Conservation (phyloP, 2,329 filamentous ascomycete species). For the Aureobasidium musti region DNA sequence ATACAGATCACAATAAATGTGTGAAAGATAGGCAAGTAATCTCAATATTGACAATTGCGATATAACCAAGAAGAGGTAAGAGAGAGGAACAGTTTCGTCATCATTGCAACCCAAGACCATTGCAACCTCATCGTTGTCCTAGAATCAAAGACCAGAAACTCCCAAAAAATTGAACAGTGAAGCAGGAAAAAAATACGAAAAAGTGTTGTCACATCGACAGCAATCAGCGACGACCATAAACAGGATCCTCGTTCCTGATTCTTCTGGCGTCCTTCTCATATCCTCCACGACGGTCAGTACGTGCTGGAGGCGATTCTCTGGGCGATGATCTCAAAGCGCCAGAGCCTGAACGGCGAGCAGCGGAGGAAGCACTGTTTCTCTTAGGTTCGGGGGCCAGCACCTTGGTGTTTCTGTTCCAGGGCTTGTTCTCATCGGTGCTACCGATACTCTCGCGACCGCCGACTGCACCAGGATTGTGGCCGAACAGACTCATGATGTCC, state of each 20-base stretch:
- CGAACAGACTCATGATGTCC: constrained; percentile 90
- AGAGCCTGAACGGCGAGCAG: constrained; percentile 21
- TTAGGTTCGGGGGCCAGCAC: constrained; percentile 43
- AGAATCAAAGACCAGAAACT: neutral
- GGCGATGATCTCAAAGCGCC: constrained; percentile 10
- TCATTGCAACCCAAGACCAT: neutral
- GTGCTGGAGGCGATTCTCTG: constrained; percentile 7
- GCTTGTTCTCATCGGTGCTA: constrained; percentile 36
- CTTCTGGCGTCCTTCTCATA: constrained; percentile 33
- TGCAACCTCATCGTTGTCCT: neutral
- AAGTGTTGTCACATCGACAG: neutral
- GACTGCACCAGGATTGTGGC: constrained; percentile 61
- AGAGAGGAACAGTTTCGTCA: constrained; percentile 14
- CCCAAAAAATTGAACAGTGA: neutral
- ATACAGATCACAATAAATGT: neutral
- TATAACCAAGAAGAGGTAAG: neutral
- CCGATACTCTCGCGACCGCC: constrained; percentile 32
- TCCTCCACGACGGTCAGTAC: constrained; percentile 29
- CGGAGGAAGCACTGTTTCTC: constrained; percentile 6
- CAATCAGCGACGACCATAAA: constrained; percentile 43
- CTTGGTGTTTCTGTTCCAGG: constrained; percentile 46
- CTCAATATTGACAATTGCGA: neutral
- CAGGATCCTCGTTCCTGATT: constrained; percentile 39
- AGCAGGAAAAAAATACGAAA: constrained; percentile 27
- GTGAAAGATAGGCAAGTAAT: neutral